Evolutionary conservation across 768 basidiomycete genomes (phyloP).

Genomic region (Hygrophorus pudorinus): DNA sequence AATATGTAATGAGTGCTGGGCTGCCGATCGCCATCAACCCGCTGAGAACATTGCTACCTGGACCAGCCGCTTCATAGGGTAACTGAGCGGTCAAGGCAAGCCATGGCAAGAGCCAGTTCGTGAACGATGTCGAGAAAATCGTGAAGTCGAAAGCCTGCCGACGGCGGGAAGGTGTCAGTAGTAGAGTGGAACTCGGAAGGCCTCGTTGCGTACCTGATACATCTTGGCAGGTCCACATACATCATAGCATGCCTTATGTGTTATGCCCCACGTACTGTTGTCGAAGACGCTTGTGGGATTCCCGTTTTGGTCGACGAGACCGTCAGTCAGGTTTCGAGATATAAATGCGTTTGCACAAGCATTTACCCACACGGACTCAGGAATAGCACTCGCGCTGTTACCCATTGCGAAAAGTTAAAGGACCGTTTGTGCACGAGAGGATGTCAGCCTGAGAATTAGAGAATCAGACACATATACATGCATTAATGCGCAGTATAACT

Average conservation of each 20-base stretch:
- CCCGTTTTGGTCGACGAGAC: not conserved
- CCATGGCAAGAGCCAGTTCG: conserved; percentile 13
- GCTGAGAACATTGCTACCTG: conserved; percentile 10
- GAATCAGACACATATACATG: too few relatives aligned
- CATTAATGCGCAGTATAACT: too few relatives aligned
- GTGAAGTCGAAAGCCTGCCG: conserved; percentile 2
- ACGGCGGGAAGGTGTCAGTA: not conserved
- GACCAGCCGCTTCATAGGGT: conserved; percentile 10
- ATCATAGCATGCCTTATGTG: not conserved
- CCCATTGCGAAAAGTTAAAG: not conserved
- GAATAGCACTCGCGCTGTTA: not conserved
- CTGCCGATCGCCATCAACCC: conserved; percentile 8
- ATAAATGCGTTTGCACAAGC: not conserved
- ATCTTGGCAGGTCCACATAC: not conserved
- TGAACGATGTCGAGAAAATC: conserved; percentile 5
- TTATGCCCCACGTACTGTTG: not conserved
- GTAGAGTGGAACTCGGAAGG: not conserved
- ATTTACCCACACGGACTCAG: not conserved
- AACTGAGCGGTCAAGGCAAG: conserved; percentile 11
- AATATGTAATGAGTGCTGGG: conserved; percentile 11
- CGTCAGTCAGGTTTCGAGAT: not conserved
- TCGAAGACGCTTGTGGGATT: not conserved
- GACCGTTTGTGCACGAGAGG: not conserved
- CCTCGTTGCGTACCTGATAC: not conserved
- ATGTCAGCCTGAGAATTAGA: too few relatives aligned